Conservation (phyloP, 1,284 basidiomycete genomes). For the Trametes polyzona region DNA sequence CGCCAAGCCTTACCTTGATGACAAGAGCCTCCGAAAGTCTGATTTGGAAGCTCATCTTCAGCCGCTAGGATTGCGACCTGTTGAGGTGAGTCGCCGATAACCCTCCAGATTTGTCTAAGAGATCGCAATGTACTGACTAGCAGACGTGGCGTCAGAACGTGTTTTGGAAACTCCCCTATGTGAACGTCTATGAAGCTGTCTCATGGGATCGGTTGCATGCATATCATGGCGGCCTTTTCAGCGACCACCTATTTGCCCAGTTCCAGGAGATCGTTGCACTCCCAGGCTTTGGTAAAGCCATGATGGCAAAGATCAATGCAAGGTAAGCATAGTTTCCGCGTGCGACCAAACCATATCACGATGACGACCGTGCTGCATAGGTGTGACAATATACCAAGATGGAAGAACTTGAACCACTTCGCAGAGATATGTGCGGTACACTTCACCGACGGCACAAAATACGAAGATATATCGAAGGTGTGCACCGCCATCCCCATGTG, state of each 20-base stretch:
- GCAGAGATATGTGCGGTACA: slow-evolving; percentile 30
- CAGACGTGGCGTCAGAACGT: no score
- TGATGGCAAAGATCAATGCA: neutral
- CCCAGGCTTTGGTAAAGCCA: slow-evolving; percentile 9
- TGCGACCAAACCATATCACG: no score
- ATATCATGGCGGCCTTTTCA: slow-evolving; percentile 38
- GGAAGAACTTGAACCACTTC: slow-evolving; percentile 43
- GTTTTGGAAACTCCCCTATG: slow-evolving; percentile 36
- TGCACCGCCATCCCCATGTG: neutral
- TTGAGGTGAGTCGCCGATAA: slow-evolving; percentile 34
- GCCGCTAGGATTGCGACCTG: slow-evolving; percentile 33
- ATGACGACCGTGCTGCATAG: no score
- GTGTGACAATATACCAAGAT: slow-evolving; percentile 34
- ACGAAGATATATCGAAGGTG: slow-evolving; percentile 45
- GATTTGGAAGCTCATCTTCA: slow-evolving; percentile 28
- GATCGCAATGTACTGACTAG: no score
- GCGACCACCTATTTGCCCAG: slow-evolving; percentile 35
- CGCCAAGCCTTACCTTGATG: neutral
- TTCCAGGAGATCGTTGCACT: slow-evolving; percentile 27
- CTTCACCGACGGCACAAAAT: slow-evolving; percentile 43
- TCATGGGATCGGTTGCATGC: slow-evolving; percentile 45
- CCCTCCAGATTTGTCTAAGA: neutral
- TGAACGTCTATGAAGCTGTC: slow-evolving; percentile 36
- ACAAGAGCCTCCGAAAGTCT: neutral
- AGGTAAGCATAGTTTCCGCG: neutral